Conservation (phyloP, 331 rosid species). For the Prunus yedoensis region DNA sequence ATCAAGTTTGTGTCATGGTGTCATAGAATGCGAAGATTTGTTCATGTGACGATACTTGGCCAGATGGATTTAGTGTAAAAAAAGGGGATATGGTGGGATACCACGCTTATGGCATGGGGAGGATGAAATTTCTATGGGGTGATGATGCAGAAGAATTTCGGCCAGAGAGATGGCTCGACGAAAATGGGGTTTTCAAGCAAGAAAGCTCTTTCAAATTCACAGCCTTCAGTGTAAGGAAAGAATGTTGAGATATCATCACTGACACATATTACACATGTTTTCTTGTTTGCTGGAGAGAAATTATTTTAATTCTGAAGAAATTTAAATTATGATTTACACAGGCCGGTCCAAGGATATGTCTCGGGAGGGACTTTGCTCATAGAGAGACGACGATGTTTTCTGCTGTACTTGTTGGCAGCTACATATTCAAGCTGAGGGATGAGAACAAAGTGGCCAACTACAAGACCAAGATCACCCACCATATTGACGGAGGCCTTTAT, state of each 20-base stretch:
- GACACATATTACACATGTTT: no score
- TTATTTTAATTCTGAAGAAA: no score
- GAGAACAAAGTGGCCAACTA: conserved; percentile 7
- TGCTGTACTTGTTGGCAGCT: conserved; percentile 17
- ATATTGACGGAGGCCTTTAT: conserved; percentile 14
- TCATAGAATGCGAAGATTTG: not conserved
- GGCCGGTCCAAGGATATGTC: conserved; percentile 34
- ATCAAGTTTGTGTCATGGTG: no score
- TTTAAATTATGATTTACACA: not conserved
- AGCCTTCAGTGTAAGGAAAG: conserved; percentile 13
- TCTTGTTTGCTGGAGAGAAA: no score
- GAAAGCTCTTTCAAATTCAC: conserved; percentile 19
- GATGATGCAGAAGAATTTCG: conserved; percentile 26
- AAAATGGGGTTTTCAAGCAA: conserved; percentile 6
- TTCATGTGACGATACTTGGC: conserved; percentile 21
- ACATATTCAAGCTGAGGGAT: conserved; percentile 19
- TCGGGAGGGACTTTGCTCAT: conserved; percentile 21
- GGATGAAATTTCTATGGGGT: conserved; percentile 23
- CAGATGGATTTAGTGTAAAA: conserved; percentile 24
- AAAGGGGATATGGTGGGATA: conserved; percentile 11
- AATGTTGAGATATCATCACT: no score
- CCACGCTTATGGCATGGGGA: conserved; percentile 23
- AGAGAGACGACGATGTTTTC: conserved; percentile 5
- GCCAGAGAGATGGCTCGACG: conserved; percentile 27
- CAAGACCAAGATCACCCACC: conserved; percentile 3